Percentiles rank a stretch among this genome's conserved stretches.
These are phyloP conservation scores for Neonothopanus nambi DNA, from an alignment of 1,284 basidiomycete genomes.

Conservation along the genomic window DNA sequence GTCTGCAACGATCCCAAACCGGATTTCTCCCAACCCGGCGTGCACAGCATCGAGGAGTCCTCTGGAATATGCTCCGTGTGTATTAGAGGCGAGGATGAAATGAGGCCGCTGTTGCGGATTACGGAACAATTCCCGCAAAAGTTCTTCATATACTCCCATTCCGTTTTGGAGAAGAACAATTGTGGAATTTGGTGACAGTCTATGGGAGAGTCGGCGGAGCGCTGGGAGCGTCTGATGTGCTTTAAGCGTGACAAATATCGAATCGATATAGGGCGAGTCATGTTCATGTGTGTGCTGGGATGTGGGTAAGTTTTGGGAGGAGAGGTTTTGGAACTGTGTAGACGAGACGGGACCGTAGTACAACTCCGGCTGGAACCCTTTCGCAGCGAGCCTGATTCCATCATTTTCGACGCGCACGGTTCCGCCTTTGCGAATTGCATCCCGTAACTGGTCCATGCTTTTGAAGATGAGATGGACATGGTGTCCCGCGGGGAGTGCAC, in stretches of 20 bases:
- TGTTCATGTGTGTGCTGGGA: conserved; percentile 5
- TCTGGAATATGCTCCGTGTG: conserved; percentile 74
- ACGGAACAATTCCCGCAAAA: conserved; percentile 72
- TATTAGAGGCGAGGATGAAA: conserved; percentile 84
- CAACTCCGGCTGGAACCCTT: conserved; percentile 48
- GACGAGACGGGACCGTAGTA: conserved; percentile 32
- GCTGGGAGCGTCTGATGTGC: conserved; percentile 66
- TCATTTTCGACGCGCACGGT: conserved; percentile 48
- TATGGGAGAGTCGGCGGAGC: conserved; percentile 60
- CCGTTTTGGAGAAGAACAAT: conserved; percentile 92
- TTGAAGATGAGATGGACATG: conserved; percentile 72
- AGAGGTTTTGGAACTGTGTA: neutral
- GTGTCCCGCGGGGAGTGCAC: conserved; percentile 49
- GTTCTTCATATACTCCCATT: conserved; percentile 85
- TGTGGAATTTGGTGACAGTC: conserved; percentile 72
- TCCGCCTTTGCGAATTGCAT: conserved; percentile 31
- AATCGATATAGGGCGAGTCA: conserved; percentile 49
- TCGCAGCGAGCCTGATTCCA: conserved; percentile 41
- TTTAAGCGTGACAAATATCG: conserved; percentile 85
- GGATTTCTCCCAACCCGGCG: conserved; percentile 69
- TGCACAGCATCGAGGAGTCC: conserved; percentile 66
- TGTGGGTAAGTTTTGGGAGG: neutral
- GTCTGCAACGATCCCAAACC: conserved; percentile 83
- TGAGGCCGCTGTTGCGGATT: conserved; percentile 76
- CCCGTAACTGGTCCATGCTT: conserved; percentile 34